Conservation (phyloP, 306 rosid species). For the Casuarina glauca region DNA sequence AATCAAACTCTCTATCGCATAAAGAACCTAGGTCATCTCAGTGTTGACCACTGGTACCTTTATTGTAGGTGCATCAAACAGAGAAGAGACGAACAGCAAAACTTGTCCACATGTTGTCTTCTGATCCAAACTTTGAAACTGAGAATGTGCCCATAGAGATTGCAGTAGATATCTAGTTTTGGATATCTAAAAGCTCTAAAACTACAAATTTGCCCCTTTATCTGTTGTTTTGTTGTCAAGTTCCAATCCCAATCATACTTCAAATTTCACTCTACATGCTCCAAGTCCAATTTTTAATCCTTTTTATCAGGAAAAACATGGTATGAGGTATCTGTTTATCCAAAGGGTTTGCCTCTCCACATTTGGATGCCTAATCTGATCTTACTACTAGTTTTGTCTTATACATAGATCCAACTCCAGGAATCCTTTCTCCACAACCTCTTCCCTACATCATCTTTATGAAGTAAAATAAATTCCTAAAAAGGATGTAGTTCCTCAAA, state of each 20-base stretch:
- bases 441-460: no score
- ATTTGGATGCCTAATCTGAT: background rate
- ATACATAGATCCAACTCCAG: no score
- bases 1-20: background rate
- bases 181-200: background rate
- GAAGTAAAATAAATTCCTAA: no score
- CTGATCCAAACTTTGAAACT: background rate
- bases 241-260: background rate
- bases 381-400: no score
- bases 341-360: background rate
- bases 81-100: background rate
- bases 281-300: background rate
- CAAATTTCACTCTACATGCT: background rate
- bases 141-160: background rate
- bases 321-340: background rate
- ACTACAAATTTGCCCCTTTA: background rate
- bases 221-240: background rate
- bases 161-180: background rate
- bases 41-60: background rate
- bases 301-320: background rate
- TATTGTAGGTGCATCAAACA: background rate
- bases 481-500: no score
- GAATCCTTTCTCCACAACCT: no score
- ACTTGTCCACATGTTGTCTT: background rate
- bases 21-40: background rate